Conservation (phyloP, 1,139 yeast genomes). For the Geotrichum restrictum region DNA sequence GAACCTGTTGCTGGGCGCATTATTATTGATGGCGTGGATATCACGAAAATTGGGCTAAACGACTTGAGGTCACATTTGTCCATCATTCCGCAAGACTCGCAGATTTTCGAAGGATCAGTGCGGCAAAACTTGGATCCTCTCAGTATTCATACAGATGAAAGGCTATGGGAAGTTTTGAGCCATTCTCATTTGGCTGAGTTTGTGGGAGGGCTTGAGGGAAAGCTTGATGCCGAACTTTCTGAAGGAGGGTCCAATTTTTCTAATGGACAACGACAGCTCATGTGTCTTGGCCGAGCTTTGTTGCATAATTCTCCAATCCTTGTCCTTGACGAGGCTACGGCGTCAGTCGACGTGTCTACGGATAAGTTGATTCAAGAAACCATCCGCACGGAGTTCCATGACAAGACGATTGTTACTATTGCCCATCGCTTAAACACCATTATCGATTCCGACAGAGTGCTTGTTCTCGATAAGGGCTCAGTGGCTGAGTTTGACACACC, state of each 20-base stretch:
- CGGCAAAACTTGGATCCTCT: constrained; percentile 69
- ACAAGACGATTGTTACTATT: constrained; percentile 70
- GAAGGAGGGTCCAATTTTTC: constrained; percentile 75
- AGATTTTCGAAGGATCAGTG: constrained; percentile 61
- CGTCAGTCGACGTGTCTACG: constrained; percentile 78
- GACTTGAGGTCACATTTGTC: constrained; percentile 58
- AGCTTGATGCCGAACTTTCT: constrained; percentile 44
- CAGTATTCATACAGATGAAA: constrained; percentile 46
- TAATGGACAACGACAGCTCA: constrained; percentile 71
- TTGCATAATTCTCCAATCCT: constrained; percentile 58
- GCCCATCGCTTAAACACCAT: constrained; percentile 84
- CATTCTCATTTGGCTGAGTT: constrained; percentile 79
- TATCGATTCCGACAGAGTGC: constrained; percentile 68
- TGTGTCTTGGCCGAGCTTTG: constrained; percentile 72
- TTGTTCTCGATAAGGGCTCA: constrained; percentile 64
- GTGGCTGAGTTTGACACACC: constrained; percentile 71
- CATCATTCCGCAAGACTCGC: constrained; percentile 76
- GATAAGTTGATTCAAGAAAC: constrained; percentile 73
- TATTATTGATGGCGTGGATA: constrained; percentile 55
- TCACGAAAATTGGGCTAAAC: constrained; percentile 52
- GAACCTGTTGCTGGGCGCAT: constrained; percentile 60
- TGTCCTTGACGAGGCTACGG: constrained; percentile 79
- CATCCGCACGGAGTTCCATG: constrained; percentile 57
- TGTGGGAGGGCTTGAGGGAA: constrained; percentile 45
- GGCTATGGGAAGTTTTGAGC: constrained; percentile 66